phyloP scores from a whole-genome alignment of 2,329 filamentous ascomycete genomes.

The Colletotrichum shisoi region DNA sequence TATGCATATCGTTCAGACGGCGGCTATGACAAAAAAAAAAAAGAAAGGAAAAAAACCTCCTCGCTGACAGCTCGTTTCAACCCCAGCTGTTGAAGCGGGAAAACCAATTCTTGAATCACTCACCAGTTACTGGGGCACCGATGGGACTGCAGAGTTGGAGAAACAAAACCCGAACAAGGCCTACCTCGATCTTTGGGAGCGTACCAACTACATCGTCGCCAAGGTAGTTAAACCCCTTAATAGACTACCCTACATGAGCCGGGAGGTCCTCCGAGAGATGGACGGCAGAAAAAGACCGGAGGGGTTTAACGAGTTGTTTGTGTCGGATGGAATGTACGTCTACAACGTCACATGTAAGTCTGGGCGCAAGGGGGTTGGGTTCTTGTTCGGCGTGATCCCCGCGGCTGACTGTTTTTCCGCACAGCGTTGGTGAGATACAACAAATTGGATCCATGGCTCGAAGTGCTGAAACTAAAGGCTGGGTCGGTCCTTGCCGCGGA shows the following conservation, averaged over 20 bases:
- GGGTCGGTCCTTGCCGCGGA: not conserved
- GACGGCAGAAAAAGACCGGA: not conserved
- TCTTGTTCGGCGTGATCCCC: not conserved
- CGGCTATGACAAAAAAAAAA: not conserved
- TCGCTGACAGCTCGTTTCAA: not conserved
- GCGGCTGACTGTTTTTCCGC: not conserved
- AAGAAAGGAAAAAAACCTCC: not conserved
- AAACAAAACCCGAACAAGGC: not conserved
- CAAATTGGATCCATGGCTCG: not conserved
- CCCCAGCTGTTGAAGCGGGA: not conserved
- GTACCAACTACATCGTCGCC: not conserved
- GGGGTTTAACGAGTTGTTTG: slow-evolving; percentile 9
- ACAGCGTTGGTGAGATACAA: slow-evolving; percentile 8
- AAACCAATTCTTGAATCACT: not conserved
- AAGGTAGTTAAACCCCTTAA: not conserved
- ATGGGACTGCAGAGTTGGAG: slow-evolving; percentile 2
- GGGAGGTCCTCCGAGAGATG: not conserved
- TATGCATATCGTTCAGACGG: not conserved
- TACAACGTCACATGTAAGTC: slow-evolving; percentile 23
- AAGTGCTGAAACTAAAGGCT: not conserved
- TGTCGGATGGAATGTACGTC: not conserved
- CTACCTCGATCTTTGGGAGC: not conserved
- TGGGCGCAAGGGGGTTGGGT: not conserved
- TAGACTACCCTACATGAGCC: not conserved
- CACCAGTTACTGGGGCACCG: not conserved